Percentiles rank a stretch among this genome's conserved stretches.
Conservation (phyloP, 208 protist genomes). For the Acanthamoeba castellanii region DNA sequence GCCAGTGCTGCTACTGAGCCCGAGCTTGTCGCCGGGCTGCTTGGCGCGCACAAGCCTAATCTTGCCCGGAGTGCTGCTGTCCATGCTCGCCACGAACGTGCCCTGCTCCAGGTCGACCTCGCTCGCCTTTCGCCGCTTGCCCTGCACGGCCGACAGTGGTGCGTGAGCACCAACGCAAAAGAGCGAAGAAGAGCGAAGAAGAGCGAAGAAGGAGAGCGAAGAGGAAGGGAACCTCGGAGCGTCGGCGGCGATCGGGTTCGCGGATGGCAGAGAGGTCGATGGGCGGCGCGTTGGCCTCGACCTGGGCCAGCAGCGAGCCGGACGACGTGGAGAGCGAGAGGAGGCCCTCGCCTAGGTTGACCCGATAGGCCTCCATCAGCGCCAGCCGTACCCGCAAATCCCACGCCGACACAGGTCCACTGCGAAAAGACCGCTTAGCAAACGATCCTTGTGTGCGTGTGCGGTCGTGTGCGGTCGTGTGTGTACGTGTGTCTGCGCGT, state of each 20-base stretch:
- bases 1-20: not conserved
- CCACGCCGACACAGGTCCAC: conserved; percentile 6
- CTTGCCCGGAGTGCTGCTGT: not conserved
- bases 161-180: not conserved
- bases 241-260: conserved; percentile 8
- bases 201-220: too few relatives aligned
- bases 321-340: conserved; percentile 14
- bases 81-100: conserved; percentile 17
- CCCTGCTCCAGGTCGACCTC: conserved; percentile 17
- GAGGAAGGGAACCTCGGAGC: not conserved
- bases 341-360: conserved; percentile 1
- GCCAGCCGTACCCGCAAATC: conserved; percentile 5
- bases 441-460: not conserved
- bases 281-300: not conserved
- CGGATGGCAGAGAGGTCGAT: not conserved
- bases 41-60: conserved; percentile 3
- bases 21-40: not conserved
- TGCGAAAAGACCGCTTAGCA: not conserved
- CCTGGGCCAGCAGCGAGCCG: conserved; percentile 30
- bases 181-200: not conserved
- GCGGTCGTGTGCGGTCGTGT: not conserved
- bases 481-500: too few relatives aligned
- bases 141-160: not conserved
- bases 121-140: not conserved
- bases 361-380: not conserved